A percentile compares a stretch with the other conserved stretches of the same genome.
Conservation (phyloP, 2,329 filamentous ascomycete genomes). For the Zalaria sp. region DNA sequence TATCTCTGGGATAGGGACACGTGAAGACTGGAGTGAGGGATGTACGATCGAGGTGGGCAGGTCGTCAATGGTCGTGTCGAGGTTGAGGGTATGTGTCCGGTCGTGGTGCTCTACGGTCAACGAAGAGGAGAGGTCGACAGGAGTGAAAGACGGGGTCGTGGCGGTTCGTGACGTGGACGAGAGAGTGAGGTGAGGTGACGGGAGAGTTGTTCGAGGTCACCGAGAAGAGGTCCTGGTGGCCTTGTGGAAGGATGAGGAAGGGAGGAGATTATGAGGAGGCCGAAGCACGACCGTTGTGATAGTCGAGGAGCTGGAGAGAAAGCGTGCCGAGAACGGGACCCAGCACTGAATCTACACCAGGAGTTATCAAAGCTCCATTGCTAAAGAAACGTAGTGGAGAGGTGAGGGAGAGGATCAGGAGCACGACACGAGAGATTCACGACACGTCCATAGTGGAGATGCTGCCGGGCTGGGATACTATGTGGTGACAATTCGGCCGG, state of each 20-base stretch:
- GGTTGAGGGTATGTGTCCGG: constrained; percentile 3
- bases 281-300: constrained; percentile 2
- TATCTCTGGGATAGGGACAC: too few species aligned
- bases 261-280: background rate
- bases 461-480: background rate
- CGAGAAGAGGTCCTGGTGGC: constrained; percentile 4
- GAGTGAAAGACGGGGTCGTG: background rate
- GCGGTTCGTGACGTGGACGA: constrained; percentile 1
- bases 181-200: background rate
- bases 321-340: constrained; percentile 1
- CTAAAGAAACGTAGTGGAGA: constrained; percentile 3
- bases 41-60: too few species aligned
- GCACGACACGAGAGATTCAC: background rate
- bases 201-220: background rate
- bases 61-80: too few species aligned
- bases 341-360: background rate
- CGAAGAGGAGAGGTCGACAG: constrained; percentile 25
- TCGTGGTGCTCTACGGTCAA: constrained; percentile 25
- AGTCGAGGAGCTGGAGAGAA: constrained; percentile 3
- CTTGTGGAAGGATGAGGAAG: background rate
- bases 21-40: too few species aligned
- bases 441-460: background rate
- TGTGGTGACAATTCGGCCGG: background rate
- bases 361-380: constrained; percentile 6
- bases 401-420: background rate